Conservation (phyloP, 306 rosid genomes). For the Quercus alba region DNA sequence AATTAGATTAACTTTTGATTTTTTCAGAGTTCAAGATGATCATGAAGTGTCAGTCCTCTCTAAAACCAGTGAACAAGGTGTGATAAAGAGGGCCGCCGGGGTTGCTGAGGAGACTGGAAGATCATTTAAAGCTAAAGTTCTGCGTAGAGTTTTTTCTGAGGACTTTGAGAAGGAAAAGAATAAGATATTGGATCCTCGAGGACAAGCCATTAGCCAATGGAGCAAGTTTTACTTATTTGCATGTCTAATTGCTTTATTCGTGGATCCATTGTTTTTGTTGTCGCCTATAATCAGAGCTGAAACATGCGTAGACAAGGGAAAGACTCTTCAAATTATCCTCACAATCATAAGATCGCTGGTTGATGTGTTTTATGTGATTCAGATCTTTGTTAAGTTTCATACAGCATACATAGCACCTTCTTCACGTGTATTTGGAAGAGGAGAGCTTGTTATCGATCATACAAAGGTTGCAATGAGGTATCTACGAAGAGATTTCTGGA, state of each 20-base stretch:
- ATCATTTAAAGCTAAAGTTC: slow-evolving; percentile 36
- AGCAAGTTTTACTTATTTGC: slow-evolving; percentile 49
- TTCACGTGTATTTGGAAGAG: slow-evolving; percentile 56
- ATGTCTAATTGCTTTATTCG: slow-evolving; percentile 44
- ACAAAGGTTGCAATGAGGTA: slow-evolving; percentile 49
- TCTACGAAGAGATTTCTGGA: slow-evolving; percentile 43
- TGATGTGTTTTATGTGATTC: slow-evolving; percentile 43
- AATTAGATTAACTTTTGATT: not conserved
- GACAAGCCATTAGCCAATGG: slow-evolving; percentile 40
- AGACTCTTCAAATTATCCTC: slow-evolving; percentile 33
- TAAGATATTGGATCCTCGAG: slow-evolving; percentile 50
- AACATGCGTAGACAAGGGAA: slow-evolving; percentile 45
- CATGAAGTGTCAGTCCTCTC: slow-evolving; percentile 22
- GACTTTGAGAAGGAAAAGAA: slow-evolving; percentile 43
- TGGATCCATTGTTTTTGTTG: slow-evolving; percentile 55
- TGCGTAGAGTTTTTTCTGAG: slow-evolving; percentile 55
- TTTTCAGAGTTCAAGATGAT: slow-evolving; percentile 44
- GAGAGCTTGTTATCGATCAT: slow-evolving; percentile 49
- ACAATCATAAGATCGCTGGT: slow-evolving; percentile 39
- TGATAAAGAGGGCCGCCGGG: not conserved
- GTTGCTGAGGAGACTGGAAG: slow-evolving; percentile 24
- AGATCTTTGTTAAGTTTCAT: slow-evolving; percentile 42
- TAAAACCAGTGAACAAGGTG: slow-evolving; percentile 6
- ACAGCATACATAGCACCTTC: slow-evolving; percentile 62
- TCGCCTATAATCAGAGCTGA: slow-evolving; percentile 32